phyloP scores from a whole-genome alignment of 176 grass and related monocot species.

The Alloteropsis semialata region DNA sequence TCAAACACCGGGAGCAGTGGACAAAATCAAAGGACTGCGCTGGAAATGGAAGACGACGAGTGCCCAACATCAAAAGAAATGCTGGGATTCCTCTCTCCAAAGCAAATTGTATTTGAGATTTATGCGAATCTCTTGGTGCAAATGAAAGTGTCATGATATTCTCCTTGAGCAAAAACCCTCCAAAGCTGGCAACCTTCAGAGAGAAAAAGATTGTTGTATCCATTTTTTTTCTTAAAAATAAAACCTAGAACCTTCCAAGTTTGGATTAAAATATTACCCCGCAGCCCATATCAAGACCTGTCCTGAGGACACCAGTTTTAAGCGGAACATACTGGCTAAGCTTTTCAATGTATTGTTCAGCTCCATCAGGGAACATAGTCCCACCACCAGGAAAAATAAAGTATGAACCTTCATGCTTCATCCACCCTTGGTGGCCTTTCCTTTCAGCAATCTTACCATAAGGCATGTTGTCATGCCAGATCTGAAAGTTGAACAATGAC shows the following conservation, averaged over 20 bases:
- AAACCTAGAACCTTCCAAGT: neutral
- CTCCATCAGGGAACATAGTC: slow-evolving; percentile 91
- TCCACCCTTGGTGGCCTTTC: slow-evolving; percentile 96
- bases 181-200: slow-evolving; percentile 90
- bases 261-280: slow-evolving; percentile 62
- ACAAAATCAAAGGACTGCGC: slow-evolving; percentile 85
- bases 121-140: slow-evolving; percentile 95
- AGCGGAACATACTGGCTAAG: slow-evolving; percentile 61
- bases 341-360: slow-evolving; percentile 77
- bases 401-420: slow-evolving; percentile 80
- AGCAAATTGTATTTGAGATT: slow-evolving; percentile 96
- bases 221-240: slow-evolving; percentile 2
- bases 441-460: slow-evolving; percentile 95
- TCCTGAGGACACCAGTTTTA: slow-evolving; percentile 66
- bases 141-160: slow-evolving; percentile 89
- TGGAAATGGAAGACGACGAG: slow-evolving; percentile 72
- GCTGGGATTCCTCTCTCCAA: slow-evolving; percentile 93
- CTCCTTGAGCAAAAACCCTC: slow-evolving; percentile 83
- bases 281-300: slow-evolving; percentile 93
- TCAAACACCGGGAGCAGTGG: slow-evolving; percentile 89
- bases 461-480: slow-evolving; percentile 97
- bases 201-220: slow-evolving; percentile 22
- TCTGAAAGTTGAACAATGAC: slow-evolving; percentile 45
- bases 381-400: slow-evolving; percentile 93
- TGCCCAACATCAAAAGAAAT: slow-evolving; percentile 90